Evolutionary conservation across 768 basidiomycete species (phyloP).

Genomic region (Dentipellis fragilis): DNA sequence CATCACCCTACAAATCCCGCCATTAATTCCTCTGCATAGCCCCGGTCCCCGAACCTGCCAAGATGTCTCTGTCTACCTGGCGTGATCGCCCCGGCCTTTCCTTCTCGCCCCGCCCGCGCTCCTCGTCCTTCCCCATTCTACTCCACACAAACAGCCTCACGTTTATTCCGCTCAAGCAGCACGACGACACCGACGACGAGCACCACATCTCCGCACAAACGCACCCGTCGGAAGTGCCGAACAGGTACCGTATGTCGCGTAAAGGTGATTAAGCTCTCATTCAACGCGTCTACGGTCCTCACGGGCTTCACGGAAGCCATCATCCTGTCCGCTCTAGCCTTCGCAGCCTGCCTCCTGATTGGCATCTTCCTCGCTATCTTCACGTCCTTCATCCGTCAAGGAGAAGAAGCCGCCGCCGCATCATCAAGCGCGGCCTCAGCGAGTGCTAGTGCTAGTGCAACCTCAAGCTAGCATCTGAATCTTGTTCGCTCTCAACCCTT

Average conservation of each 20-base stretch:
- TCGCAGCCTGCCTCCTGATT: conserved; percentile 6
- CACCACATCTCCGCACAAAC: not conserved
- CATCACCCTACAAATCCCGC: not conserved
- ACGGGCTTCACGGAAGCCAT: not conserved
- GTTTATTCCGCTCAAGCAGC: not conserved
- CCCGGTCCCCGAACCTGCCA: too few species aligned
- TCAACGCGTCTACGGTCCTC: not conserved
- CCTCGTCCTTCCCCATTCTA: not conserved
- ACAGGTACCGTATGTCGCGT: not conserved
- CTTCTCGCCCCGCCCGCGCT: too few species aligned
- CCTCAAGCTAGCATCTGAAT: too few species aligned
- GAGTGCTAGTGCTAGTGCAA: conserved; percentile 1
- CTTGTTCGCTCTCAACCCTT: too few species aligned
- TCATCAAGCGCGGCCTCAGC: conserved; percentile 4
- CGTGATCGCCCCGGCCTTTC: too few species aligned
- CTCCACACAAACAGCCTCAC: not conserved
- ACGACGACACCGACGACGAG: not conserved
- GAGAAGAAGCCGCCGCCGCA: conserved; percentile 6
- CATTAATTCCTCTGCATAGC: too few species aligned
- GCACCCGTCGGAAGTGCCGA: not conserved
- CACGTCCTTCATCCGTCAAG: conserved; percentile 10
- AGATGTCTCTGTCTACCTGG: too few species aligned
- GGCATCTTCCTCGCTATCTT: conserved; percentile 9
- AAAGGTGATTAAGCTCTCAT: not conserved
- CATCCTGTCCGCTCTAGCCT: conserved; percentile 1